phyloP scores from a whole-genome alignment of 2,329 filamentous ascomycete genomes.

The Penicillium brevicompactum region DNA sequence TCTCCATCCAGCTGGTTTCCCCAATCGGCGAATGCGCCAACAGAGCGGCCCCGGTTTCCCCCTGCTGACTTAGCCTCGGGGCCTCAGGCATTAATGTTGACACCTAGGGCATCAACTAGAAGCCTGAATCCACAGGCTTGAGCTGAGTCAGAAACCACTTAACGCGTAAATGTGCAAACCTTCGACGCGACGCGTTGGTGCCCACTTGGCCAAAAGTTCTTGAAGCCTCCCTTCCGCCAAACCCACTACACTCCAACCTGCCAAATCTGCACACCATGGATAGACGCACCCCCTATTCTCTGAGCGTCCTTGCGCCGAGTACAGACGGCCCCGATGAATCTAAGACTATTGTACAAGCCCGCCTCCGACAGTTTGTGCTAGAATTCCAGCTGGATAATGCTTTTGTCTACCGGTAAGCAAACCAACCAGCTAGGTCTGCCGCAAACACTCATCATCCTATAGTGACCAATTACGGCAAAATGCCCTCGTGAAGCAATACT shows the following conservation, averaged over 20 bases:
- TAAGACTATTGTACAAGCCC: slow-evolving; percentile 71
- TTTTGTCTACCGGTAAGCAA: slow-evolving; percentile 82
- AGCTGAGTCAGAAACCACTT: slow-evolving; percentile 38
- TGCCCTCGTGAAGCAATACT: slow-evolving; percentile 89
- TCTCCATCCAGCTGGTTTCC: slow-evolving; percentile 19
- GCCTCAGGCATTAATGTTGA: background rate
- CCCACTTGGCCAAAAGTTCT: slow-evolving; percentile 29
- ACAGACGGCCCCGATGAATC: slow-evolving; percentile 69
- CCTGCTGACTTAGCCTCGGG: slow-evolving; percentile 12
- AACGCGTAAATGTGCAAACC: slow-evolving; percentile 34
- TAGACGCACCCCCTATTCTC: slow-evolving; percentile 80
- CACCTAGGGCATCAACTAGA: background rate
- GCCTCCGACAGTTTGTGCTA: slow-evolving; percentile 87
- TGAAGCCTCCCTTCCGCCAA: slow-evolving; percentile 22
- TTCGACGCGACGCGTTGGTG: slow-evolving; percentile 41
- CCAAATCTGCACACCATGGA: slow-evolving; percentile 64
- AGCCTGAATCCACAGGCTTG: slow-evolving; percentile 3
- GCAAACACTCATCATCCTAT: slow-evolving; percentile 9
- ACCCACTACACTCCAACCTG: slow-evolving; percentile 17
- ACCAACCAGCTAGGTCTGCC: slow-evolving; percentile 3
- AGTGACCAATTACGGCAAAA: slow-evolving; percentile 97
- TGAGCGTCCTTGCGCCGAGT: slow-evolving; percentile 75
- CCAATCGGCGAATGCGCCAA: slow-evolving; percentile 33
- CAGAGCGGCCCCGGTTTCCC: slow-evolving; percentile 1
- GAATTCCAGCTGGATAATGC: slow-evolving; percentile 92